Percentiles rank a stretch among this genome's conserved stretches.
phyloP scores from a whole-genome alignment of 1,284 basidiomycete genomes.

The Trichosporon faecale region DNA sequence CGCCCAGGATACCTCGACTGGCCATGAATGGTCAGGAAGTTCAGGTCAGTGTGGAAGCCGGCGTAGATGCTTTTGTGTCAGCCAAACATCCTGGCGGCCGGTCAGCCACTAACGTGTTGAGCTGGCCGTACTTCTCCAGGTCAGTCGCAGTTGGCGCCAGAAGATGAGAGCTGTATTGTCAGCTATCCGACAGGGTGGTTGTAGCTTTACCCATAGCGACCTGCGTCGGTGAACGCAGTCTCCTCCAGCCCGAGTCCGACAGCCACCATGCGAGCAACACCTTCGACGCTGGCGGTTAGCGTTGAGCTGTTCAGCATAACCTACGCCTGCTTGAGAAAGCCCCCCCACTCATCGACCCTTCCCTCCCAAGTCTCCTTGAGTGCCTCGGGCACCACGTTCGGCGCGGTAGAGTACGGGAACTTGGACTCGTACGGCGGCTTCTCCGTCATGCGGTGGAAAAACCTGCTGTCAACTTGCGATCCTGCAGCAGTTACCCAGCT shows the following conservation, averaged over 20 bases:
- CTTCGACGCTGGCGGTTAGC: slow-evolving; percentile 62
- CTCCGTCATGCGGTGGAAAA: slow-evolving; percentile 83
- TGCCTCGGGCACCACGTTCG: slow-evolving; percentile 70
- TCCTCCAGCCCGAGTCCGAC: slow-evolving; percentile 70
- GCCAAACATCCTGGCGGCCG: neutral
- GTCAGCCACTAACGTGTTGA: slow-evolving; percentile 51
- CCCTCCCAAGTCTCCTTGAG: slow-evolving; percentile 64
- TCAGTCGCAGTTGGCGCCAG: slow-evolving; percentile 89
- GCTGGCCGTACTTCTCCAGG: slow-evolving; percentile 68
- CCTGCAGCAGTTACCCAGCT: neutral
- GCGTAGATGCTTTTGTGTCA: slow-evolving; percentile 67
- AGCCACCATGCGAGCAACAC: slow-evolving; percentile 76
- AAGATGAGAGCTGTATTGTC: slow-evolving; percentile 65
- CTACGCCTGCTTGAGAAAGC: slow-evolving; percentile 76
- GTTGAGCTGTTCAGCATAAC: slow-evolving; percentile 38
- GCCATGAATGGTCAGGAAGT: slow-evolving; percentile 74
- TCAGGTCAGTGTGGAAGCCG: slow-evolving; percentile 70
- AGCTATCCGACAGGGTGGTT: neutral
- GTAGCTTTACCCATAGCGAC: slow-evolving; percentile 68
- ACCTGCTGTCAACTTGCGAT: slow-evolving; percentile 46
- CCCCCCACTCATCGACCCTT: slow-evolving; percentile 74
- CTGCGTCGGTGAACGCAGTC: slow-evolving; percentile 68
- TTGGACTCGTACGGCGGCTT: slow-evolving; percentile 71
- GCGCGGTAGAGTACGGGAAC: slow-evolving; percentile 69
- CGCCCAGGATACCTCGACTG: slow-evolving; percentile 59